Conservation (phyloP, 2,329 filamentous ascomycete species). For the Orbilia oligospora region DNA sequence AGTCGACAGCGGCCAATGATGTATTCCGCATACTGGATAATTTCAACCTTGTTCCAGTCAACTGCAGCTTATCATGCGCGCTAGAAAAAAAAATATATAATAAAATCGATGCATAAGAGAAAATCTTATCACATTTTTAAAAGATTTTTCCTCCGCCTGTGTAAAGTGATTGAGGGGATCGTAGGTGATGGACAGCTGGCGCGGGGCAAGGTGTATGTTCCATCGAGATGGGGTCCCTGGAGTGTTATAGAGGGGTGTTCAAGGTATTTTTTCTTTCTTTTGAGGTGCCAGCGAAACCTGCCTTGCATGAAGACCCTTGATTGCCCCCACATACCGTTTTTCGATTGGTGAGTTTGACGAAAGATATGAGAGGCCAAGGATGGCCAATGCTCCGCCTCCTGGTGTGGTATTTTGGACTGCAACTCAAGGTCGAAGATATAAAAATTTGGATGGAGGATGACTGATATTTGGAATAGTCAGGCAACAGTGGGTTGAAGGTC, state of each 20-base stretch:
- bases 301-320: constrained; percentile 23
- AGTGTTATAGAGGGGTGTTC: neutral
- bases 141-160: neutral
- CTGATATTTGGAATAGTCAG: neutral
- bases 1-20: neutral
- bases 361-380: neutral
- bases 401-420: constrained; percentile 6
- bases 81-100: too few relatives aligned
- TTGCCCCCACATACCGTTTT: constrained; percentile 10
- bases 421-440: neutral
- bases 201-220: constrained; percentile 27
- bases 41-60: neutral
- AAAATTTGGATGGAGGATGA: neutral
- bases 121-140: constrained; percentile 22
- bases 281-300: constrained; percentile 26
- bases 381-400: constrained; percentile 4
- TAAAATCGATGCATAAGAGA: neutral
- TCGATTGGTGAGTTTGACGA: constrained; percentile 24
- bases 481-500: neutral
- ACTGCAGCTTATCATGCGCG: too few relatives aligned
- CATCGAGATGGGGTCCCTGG: constrained; percentile 8
- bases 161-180: constrained; percentile 6
- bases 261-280: neutral
- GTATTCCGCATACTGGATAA: too few relatives aligned
- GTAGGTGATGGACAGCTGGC: constrained; percentile 25